Evolutionary conservation across 164 flowering plant genomes (phyloP).

Genomic region (Pachysandra terminalis): DNA sequence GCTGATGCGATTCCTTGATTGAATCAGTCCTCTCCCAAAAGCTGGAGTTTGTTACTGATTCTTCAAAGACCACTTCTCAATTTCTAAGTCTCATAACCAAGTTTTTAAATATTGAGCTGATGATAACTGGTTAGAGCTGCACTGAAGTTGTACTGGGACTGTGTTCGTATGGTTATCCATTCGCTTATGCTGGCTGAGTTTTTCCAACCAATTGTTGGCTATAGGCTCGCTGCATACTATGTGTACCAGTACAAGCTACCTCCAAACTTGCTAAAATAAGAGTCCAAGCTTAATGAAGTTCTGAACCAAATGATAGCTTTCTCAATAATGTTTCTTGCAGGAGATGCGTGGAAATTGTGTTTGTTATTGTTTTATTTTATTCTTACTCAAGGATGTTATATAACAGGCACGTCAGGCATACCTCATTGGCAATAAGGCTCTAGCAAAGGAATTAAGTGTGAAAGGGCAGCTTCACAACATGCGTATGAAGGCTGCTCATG

Average conservation of each 20-base stretch:
- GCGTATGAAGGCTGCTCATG: constrained; percentile 98
- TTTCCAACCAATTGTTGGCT: constrained; percentile 17
- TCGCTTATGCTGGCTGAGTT: constrained; percentile 27
- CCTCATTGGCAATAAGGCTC: constrained; percentile 81
- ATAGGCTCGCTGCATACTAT: not conserved
- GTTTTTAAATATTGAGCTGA: not conserved
- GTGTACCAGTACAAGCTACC: not conserved
- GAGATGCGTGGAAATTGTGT: not conserved
- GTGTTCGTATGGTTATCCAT: not conserved
- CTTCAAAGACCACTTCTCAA: not conserved
- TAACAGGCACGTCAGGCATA: constrained; percentile 90
- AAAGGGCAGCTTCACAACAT: constrained; percentile 88
- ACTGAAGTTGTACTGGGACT: not conserved
- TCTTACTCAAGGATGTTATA: not conserved
- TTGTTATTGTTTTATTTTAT: not conserved
- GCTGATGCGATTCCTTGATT: not conserved
- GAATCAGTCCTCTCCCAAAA: not conserved
- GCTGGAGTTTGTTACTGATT: not conserved
- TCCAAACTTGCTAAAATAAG: not conserved
- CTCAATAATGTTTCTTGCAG: too few relatives aligned
- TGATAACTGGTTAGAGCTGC: not conserved
- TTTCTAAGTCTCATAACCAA: not conserved
- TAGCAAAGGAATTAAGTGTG: constrained; percentile 87
- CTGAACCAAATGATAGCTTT: too few relatives aligned
- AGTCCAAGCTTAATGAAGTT: too few relatives aligned